These are phyloP conservation scores for Mycena leptocephala DNA, from an alignment of 768 basidiomycete genomes.

Conservation along the genomic window DNA sequence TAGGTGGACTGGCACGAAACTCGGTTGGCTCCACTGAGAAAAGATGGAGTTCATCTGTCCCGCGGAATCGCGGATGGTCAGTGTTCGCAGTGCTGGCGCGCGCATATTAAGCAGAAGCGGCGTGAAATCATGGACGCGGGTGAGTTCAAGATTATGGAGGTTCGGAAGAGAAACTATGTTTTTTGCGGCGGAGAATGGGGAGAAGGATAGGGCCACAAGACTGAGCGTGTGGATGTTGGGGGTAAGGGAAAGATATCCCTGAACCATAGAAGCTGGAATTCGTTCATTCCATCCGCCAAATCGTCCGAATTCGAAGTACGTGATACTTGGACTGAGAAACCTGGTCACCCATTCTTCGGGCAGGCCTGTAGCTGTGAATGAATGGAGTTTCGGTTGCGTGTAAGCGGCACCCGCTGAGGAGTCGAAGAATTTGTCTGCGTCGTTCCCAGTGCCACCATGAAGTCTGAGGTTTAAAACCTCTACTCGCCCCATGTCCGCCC, in stretches of 20 bases:
- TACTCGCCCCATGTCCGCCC: conserved; percentile 39
- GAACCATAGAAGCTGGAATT: conserved; percentile 18
- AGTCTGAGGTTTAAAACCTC: conserved; percentile 38
- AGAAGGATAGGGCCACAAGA: conserved; percentile 30
- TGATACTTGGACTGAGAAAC: conserved; percentile 47
- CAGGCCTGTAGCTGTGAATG: conserved; percentile 35
- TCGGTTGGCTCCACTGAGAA: conserved; percentile 46
- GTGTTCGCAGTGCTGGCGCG: conserved; percentile 42
- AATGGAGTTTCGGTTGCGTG: conserved; percentile 37
- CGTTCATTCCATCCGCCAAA: background rate
- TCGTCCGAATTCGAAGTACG: conserved; percentile 35
- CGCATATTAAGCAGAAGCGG: conserved; percentile 40
- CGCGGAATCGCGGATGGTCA: conserved; percentile 38
- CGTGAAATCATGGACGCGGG: conserved; percentile 25
- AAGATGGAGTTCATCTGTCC: conserved; percentile 39
- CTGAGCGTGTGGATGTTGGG: conserved; percentile 40
- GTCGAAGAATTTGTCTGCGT: conserved; percentile 35
- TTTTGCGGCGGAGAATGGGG: conserved; percentile 3
- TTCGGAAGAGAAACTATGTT: conserved; percentile 28
- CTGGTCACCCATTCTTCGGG: conserved; percentile 36
- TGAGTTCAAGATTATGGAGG: conserved; percentile 42
- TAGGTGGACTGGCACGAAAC: conserved; percentile 39
- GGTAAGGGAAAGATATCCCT: conserved; percentile 28
- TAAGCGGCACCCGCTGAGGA: background rate
- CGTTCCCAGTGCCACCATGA: background rate